phyloP scores from a whole-genome alignment of 2,329 filamentous ascomycete species.

The Trichoderma gracile region DNA sequence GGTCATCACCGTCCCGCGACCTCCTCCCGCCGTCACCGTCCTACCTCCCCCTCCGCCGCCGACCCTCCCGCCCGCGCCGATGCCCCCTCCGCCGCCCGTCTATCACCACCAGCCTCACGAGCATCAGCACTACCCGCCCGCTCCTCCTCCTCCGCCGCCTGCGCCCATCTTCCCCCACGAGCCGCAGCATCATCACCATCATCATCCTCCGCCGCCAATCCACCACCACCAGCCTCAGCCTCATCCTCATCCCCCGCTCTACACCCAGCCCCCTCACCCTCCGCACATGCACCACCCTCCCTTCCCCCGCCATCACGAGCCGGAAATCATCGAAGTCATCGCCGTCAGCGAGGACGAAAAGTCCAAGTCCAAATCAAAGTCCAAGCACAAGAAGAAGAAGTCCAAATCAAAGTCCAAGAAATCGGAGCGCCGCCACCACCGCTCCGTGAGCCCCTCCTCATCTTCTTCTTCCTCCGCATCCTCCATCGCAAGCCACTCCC shows the following conservation, averaged over 20 bases:
- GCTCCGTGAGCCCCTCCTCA: constrained; percentile 29
- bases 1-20: constrained; percentile 28
- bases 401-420: too few species aligned
- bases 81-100: constrained; percentile 20
- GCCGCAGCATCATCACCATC: constrained; percentile 20
- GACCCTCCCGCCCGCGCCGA: constrained; percentile 29
- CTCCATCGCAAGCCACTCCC: constrained; percentile 31
- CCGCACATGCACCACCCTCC: constrained; percentile 20
- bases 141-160: constrained; percentile 26
- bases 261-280: constrained; percentile 20
- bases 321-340: constrained; percentile 43
- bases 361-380: not conserved
- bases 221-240: constrained; percentile 21
- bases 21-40: constrained; percentile 28
- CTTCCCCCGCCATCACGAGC: constrained; percentile 30
- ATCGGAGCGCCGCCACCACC: constrained; percentile 27
- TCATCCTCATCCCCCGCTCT: constrained; percentile 1
- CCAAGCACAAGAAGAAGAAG: constrained; percentile 27
- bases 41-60: constrained; percentile 29
- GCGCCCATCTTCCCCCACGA: constrained; percentile 30
- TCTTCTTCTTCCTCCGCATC: not conserved
- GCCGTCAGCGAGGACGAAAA: constrained; percentile 38
- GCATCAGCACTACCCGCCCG: too few species aligned
- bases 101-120: too few species aligned
- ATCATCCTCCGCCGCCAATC: constrained; percentile 5